Percentiles rank a stretch among this genome's conserved stretches.
Conservation (phyloP, 1,284 basidiomycete genomes). For the Porphyrellus sp. region DNA sequence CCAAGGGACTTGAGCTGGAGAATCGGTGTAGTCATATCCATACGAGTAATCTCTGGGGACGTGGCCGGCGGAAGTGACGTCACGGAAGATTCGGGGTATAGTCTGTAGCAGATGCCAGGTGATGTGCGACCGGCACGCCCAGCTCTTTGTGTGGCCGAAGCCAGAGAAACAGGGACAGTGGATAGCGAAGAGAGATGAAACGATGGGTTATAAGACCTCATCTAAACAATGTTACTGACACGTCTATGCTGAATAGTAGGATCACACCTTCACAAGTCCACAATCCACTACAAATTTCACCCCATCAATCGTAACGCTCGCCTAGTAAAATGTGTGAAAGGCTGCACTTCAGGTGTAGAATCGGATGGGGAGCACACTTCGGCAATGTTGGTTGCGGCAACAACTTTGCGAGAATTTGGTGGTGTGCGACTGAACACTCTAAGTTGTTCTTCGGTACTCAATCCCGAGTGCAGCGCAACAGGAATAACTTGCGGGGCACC, state of each 20-base stretch:
- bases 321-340: conserved; percentile 40
- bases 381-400: conserved; percentile 94
- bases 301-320: conserved; percentile 95
- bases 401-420: conserved; percentile 79
- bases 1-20: conserved; percentile 93
- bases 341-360: not conserved
- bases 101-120: conserved; percentile 88
- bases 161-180: conserved; percentile 76
- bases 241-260: not conserved
- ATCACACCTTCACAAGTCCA: conserved; percentile 87
- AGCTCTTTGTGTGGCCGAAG: conserved; percentile 84
- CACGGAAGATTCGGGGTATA: conserved; percentile 74
- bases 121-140: conserved; percentile 91
- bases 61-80: conserved; percentile 62
- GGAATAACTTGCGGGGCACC: conserved; percentile 59
- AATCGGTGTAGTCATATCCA: conserved; percentile 85
- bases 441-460: conserved; percentile 84
- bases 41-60: conserved; percentile 85
- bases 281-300: conserved; percentile 94
- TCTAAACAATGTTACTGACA: conserved; percentile 41
- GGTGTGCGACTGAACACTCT: conserved; percentile 79
- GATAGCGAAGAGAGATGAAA: conserved; percentile 80
- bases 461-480: conserved; percentile 84
- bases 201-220: conserved; percentile 80
- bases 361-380: conserved; percentile 53